These are phyloP conservation scores for Sclerotinia borealis DNA, from an alignment of 2,329 filamentous ascomycete species.

Conservation along the genomic window DNA sequence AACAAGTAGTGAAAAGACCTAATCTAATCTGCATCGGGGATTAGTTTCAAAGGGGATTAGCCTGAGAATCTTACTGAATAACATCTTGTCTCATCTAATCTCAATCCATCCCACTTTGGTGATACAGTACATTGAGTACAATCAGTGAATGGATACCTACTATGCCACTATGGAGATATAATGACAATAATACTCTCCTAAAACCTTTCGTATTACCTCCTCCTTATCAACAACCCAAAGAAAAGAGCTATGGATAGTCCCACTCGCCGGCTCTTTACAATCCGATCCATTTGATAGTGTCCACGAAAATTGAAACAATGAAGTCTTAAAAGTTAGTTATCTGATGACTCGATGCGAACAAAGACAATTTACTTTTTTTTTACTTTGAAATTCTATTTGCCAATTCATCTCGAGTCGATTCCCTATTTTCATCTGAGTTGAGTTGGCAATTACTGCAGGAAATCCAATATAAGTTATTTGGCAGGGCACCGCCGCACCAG, in stretches of 20 bases:
- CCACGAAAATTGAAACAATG: neutral
- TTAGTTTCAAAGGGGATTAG: too few relatives aligned
- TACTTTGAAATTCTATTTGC: neutral
- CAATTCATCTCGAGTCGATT: neutral
- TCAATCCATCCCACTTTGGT: neutral
- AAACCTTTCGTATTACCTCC: neutral
- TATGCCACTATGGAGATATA: neutral
- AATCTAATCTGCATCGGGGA: too few relatives aligned
- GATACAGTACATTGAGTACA: too few relatives aligned
- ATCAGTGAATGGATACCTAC: neutral
- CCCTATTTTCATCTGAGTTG: neutral
- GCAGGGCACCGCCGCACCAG: neutral
- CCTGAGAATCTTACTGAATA: neutral
- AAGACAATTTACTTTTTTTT: neutral
- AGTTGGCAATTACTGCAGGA: conserved; percentile 12
- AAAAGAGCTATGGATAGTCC: neutral
- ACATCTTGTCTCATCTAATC: neutral
- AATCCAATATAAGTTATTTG: neutral
- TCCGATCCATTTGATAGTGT: neutral
- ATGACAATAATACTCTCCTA: neutral
- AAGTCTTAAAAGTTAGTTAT: neutral
- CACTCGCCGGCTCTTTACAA: neutral
- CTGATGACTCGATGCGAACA: neutral
- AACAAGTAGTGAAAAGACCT: neutral
- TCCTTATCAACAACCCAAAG: neutral